A percentile compares a stretch with the other conserved stretches of the same genome.
Evolutionary conservation across 352 stramenopile species (phyloP).

Genomic region (Globisporangium paroecandrum): DNA sequence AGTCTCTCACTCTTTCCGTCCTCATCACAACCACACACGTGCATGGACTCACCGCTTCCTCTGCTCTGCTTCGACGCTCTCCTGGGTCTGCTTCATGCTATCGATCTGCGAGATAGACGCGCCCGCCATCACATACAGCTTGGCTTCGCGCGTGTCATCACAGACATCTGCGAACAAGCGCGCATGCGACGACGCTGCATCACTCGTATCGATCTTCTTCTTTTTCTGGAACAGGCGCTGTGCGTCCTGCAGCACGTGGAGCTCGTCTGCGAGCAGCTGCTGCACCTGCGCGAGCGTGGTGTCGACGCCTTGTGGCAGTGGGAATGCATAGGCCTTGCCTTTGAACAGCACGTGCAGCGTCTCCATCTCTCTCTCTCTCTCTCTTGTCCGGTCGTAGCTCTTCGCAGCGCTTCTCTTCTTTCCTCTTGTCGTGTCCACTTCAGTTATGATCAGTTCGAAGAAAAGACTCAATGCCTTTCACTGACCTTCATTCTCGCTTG

Average conservation of each 20-base stretch:
- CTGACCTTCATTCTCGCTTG: too few relatives aligned
- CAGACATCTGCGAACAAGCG: conserved; percentile 26
- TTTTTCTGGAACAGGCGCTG: conserved; percentile 63
- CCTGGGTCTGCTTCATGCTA: conserved; percentile 45
- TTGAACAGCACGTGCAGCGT: conserved; percentile 48
- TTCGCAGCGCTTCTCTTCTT: neutral
- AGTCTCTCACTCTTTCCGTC: neutral
- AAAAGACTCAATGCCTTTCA: too few relatives aligned
- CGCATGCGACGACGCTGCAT: conserved; percentile 1
- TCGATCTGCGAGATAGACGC: conserved; percentile 46
- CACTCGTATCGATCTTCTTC: conserved; percentile 38
- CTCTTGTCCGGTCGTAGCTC: neutral
- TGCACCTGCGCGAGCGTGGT: conserved; percentile 43
- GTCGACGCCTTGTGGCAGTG: conserved; percentile 18
- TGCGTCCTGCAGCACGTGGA: conserved; percentile 31
- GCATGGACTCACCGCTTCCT: conserved; percentile 35
- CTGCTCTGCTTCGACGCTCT: conserved; percentile 33
- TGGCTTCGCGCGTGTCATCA: conserved; percentile 18
- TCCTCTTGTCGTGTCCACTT: neutral
- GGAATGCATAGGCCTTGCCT: conserved; percentile 28
- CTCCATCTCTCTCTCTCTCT: conserved; percentile 28
- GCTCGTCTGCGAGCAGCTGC: conserved; percentile 24
- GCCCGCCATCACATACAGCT: conserved; percentile 44
- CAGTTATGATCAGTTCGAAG: neutral
- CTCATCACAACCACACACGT: neutral